Base-by-base conservation (phyloP, 257 asterid genomes). In the Solanum acaule region DNA sequence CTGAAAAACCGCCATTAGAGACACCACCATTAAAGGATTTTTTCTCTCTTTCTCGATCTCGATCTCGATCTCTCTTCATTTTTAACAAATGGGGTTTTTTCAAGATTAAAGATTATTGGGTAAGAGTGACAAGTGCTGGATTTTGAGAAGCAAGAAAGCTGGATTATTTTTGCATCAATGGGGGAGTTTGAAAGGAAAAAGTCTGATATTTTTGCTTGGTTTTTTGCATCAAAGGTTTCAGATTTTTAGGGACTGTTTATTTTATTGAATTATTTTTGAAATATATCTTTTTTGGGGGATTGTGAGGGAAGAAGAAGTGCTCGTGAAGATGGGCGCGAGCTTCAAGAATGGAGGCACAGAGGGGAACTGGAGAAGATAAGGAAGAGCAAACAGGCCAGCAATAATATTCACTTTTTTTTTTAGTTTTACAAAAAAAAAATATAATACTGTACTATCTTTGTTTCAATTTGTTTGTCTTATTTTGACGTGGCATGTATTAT, bases 31-130 rank as follows among this genome's bases (percentile, higher is more conserved):
- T 23, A 23, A 4, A 8, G 42, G 87, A 12, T 65, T n/a, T n/a
- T n/a, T 65, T 65, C 10, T 83, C 87, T 78, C 89, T 90, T 8
- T 90, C 94, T 14, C 91, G 92, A 86, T 93, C 96, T 14, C 91
- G 92, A 86, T 93, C 96, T 10, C 98, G 98, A 87, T 91, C 96
- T 90, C 98, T 92, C 89, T 95, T 95, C 98, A 95, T 94, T 61
- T 12, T 77, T 40, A 56, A 7, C 11, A 56, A 22, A 56, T 12
- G 25, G 44, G 25, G 79, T 72, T 33, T 33, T 23, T 63, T 10
- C 72, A 65, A n/a, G 72, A 65, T 65, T 40, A 2, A n/a, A 38
- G 63, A 25, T 78, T 68, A 70, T 23, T 46, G 49, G 86, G 35
- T 40, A 3, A 13, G 18, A 73, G 33, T 61, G 86, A 87, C 86